These are phyloP conservation scores for Rubroshorea leprosula DNA, from an alignment of 345 rosid species.

Conservation along the genomic window DNA sequence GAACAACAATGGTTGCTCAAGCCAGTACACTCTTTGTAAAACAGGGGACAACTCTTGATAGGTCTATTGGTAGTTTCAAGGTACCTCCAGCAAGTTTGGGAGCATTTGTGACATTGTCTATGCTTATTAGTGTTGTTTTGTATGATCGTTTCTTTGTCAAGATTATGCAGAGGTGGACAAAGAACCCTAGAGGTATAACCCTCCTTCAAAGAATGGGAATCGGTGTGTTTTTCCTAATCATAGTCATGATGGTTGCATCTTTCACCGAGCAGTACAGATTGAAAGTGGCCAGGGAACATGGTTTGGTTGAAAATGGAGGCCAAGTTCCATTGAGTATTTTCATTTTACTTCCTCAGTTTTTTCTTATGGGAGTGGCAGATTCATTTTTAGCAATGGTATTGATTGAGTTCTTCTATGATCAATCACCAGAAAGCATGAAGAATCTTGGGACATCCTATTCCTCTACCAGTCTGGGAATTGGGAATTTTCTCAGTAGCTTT, in stretches of 20 bases:
- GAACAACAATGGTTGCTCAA: no score
- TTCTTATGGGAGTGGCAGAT: constrained; percentile 77
- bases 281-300: constrained; percentile 43
- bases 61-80: constrained; percentile 43
- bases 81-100: constrained; percentile 56
- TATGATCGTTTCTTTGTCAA: constrained; percentile 56
- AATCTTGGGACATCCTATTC: constrained; percentile 78
- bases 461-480: constrained; percentile 46
- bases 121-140: constrained; percentile 55
- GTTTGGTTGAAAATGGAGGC: constrained; percentile 45
- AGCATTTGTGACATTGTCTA: constrained; percentile 49
- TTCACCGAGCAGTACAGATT: constrained; percentile 48
- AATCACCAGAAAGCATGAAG: constrained; percentile 89
- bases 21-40: constrained; percentile 63
- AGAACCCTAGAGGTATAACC: constrained; percentile 72
- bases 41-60: constrained; percentile 77
- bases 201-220: constrained; percentile 77
- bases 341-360: constrained; percentile 65
- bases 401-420: constrained; percentile 88
- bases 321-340: constrained; percentile 55
- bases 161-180: constrained; percentile 34
- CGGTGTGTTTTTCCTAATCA: constrained; percentile 46
- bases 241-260: constrained; percentile 64
- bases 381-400: constrained; percentile 67
- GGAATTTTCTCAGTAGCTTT: constrained; percentile 69